phyloP scores from a whole-genome alignment of 2,329 filamentous ascomycete genomes.

The Aaosphaeria pasadenensis region DNA sequence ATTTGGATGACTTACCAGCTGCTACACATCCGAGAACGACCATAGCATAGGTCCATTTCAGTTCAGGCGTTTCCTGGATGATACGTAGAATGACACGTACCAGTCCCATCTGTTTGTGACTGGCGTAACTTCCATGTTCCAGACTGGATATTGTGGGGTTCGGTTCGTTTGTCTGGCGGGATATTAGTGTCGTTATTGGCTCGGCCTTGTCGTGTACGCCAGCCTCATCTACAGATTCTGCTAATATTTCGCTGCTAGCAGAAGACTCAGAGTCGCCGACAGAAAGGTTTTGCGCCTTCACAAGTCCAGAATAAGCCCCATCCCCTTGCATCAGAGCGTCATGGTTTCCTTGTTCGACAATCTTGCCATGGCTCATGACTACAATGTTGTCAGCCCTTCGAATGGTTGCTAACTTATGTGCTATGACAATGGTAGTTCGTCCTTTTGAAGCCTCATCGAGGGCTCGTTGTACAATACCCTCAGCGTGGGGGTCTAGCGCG shows the following conservation, averaged over 20 bases:
- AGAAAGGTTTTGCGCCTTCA: slow-evolving; percentile 5
- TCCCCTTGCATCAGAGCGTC: slow-evolving; percentile 54
- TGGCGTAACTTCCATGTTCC: too few relatives aligned
- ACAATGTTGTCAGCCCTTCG: slow-evolving; percentile 89
- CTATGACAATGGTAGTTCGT: slow-evolving; percentile 88
- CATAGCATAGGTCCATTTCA: neutral
- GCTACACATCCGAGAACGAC: too few relatives aligned
- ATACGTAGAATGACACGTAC: neutral
- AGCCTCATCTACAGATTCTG: too few relatives aligned
- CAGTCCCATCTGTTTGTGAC: too few relatives aligned
- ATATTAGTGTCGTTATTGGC: too few relatives aligned
- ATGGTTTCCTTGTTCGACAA: slow-evolving; percentile 86
- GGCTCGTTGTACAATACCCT: slow-evolving; percentile 32
- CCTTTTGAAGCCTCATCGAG: slow-evolving; percentile 78
- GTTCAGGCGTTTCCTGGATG: neutral
- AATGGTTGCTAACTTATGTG: slow-evolving; percentile 88
- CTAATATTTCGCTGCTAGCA: neutral
- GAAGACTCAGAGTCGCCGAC: neutral
- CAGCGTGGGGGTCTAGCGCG: slow-evolving; percentile 68
- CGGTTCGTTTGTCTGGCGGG: too few relatives aligned
- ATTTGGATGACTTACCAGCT: too few relatives aligned
- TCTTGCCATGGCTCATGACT: slow-evolving; percentile 76
- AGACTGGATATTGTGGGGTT: neutral
- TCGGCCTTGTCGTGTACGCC: too few relatives aligned
- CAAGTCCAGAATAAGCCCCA: slow-evolving; percentile 5